A percentile compares a stretch with the other conserved stretches of the same genome.
These are phyloP conservation scores for Mycena sanguinolenta DNA, from an alignment of 768 basidiomycete genomes.

Conservation along the genomic window DNA sequence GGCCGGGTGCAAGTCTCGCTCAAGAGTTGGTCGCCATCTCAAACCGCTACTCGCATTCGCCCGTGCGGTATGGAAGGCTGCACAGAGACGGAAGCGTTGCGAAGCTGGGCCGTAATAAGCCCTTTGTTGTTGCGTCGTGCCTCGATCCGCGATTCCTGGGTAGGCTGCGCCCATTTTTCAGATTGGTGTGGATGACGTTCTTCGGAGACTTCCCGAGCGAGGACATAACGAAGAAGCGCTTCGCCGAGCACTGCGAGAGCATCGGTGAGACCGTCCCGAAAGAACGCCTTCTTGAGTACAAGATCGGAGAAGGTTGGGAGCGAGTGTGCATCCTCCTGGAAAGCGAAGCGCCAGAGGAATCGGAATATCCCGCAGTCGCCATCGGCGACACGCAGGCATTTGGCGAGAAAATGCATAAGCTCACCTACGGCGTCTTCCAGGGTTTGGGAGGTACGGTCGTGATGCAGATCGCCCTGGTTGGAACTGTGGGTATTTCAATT, in stretches of 20 bases:
- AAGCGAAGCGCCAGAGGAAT: conserved; percentile 16
- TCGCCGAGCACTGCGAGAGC: conserved; percentile 14
- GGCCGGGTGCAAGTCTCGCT: conserved; percentile 11
- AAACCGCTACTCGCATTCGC: not conserved
- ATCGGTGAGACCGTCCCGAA: conserved; percentile 14
- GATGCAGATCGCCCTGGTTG: conserved; percentile 35
- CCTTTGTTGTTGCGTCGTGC: conserved; percentile 32
- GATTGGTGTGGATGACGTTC: conserved; percentile 33
- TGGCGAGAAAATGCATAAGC: conserved; percentile 30
- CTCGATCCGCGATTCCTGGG: conserved; percentile 30
- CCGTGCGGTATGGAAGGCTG: conserved; percentile 2
- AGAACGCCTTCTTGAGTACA: conserved; percentile 29
- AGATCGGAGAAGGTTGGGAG: conserved; percentile 34
- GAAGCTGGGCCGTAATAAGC: conserved; percentile 33
- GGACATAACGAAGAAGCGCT: conserved; percentile 30
- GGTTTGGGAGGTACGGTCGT: conserved; percentile 34
- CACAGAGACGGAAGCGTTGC: conserved; percentile 11
- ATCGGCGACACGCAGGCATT: conserved; percentile 26
- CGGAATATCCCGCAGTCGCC: not conserved
- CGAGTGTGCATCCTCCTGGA: conserved; percentile 29
- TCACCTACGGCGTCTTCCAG: conserved; percentile 33
- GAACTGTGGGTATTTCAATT: conserved; percentile 34
- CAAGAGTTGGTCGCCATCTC: conserved; percentile 23
- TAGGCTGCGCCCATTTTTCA: conserved; percentile 29
- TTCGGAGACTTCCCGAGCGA: conserved; percentile 33